Conservation (phyloP, 495 filamentous ascomycete species). For the Neurospora tetrasperma region DNA sequence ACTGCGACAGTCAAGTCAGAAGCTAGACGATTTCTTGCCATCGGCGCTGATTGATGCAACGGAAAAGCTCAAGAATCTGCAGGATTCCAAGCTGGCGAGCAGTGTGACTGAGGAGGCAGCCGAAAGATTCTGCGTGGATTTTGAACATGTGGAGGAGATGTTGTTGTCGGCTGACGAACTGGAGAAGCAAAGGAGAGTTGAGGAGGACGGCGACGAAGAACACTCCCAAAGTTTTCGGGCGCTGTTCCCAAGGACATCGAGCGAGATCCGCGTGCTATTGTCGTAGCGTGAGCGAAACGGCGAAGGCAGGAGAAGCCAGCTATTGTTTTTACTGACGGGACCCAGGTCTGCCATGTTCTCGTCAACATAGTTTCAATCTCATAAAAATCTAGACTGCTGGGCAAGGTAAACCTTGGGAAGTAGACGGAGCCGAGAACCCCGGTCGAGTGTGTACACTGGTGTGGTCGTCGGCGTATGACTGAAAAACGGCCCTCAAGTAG, state of each 20-base stretch:
- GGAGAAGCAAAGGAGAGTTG: slow-evolving; percentile 25
- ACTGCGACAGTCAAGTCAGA: slow-evolving; percentile 57
- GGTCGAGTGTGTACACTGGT: not conserved
- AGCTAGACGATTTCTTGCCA: slow-evolving; percentile 83
- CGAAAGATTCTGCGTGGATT: slow-evolving; percentile 78
- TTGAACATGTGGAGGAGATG: slow-evolving; percentile 72
- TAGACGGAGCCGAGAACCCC: not conserved
- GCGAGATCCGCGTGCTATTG: slow-evolving; percentile 74
- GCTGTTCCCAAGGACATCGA: slow-evolving; percentile 73
- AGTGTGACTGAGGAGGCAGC: slow-evolving; percentile 77
- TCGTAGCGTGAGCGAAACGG: slow-evolving; percentile 23
- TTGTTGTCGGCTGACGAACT: slow-evolving; percentile 37
- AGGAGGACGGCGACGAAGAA: slow-evolving; percentile 25
- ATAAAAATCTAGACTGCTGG: not conserved
- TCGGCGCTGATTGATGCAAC: slow-evolving; percentile 87
- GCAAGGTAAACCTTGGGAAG: not conserved
- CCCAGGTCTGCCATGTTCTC: not conserved
- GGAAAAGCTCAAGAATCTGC: slow-evolving; percentile 63
- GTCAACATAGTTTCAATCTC: not conserved
- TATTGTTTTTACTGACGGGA: not conserved
- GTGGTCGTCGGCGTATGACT: not conserved
- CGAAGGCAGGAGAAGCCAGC: not conserved
- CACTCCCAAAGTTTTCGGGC: slow-evolving; percentile 45
- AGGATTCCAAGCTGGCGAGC: slow-evolving; percentile 56
- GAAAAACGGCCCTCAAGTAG: not conserved